Conservation (phyloP, 345 rosid genomes). For the Schrenkiella parvula region DNA sequence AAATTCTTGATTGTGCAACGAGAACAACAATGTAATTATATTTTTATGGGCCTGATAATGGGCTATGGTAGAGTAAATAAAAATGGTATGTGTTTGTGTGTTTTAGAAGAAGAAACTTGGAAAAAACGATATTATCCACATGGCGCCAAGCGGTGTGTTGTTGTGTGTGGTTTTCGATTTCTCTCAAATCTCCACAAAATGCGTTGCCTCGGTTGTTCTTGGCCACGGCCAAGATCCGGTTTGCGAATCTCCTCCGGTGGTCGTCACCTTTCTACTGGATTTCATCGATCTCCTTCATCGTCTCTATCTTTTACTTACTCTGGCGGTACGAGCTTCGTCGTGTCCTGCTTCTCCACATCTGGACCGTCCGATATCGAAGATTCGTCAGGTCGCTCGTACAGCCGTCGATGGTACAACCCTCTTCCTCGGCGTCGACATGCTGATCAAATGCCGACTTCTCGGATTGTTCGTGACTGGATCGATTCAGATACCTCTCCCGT, state of each 20-base stretch:
- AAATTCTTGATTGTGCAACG: neutral
- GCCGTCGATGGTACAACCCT: slow-evolving; percentile 42
- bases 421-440: slow-evolving; percentile 27
- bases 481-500: slow-evolving; percentile 46
- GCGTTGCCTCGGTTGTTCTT: slow-evolving; percentile 27
- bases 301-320: neutral
- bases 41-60: neutral
- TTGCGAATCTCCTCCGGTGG: neutral
- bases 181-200: neutral
- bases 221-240: slow-evolving; percentile 31
- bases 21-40: neutral
- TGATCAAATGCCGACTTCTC: slow-evolving; percentile 34
- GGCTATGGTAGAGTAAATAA: neutral
- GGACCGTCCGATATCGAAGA: slow-evolving; percentile 24
- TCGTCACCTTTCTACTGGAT: neutral
- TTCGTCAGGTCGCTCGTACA: slow-evolving; percentile 32
- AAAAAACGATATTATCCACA: slow-evolving; percentile 6
- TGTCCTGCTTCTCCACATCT: slow-evolving; percentile 31
- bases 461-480: slow-evolving; percentile 58
- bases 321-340: neutral
- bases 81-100: neutral
- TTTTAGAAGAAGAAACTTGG: neutral
- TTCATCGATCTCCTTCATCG: neutral
- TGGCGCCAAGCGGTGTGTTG: slow-evolving; percentile 25
- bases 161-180: slow-evolving; percentile 28